Conservation (phyloP, 2,329 filamentous ascomycete species). For the Talaromyces sp. region DNA sequence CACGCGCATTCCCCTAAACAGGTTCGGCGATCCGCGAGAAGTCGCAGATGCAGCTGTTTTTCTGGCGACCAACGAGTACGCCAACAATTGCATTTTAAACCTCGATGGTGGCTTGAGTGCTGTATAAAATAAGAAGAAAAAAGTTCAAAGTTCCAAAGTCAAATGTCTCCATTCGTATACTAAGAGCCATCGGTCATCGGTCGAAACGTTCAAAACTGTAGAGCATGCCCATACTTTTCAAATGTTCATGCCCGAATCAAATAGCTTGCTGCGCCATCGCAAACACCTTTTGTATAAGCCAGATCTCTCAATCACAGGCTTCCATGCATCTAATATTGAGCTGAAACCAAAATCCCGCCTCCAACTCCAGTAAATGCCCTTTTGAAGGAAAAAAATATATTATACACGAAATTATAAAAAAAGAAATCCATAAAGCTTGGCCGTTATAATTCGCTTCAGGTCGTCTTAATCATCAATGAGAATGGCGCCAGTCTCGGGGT, state of each 20-base stretch:
- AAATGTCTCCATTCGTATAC: background rate
- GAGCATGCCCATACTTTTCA: background rate
- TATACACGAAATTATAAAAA: slow-evolving; percentile 14
- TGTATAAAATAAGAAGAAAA: slow-evolving; percentile 29
- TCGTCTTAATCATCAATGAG: slow-evolving; percentile 53
- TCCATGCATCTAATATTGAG: background rate
- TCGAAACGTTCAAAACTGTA: background rate
- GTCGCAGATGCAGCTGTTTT: slow-evolving; percentile 80
- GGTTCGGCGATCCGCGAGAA: slow-evolving; percentile 66
- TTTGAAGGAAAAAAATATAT: slow-evolving; percentile 9
- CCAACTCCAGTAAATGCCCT: background rate
- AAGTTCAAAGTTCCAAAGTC: background rate
- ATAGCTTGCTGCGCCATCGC: background rate
- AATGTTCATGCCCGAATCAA: background rate
- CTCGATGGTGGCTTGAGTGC: slow-evolving; percentile 81
- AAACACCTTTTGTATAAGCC: background rate
- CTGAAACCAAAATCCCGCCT: background rate
- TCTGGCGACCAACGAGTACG: slow-evolving; percentile 71
- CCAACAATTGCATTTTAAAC: slow-evolving; percentile 82
- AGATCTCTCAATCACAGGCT: background rate
- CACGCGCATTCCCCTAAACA: slow-evolving; percentile 57
- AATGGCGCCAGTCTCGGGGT: slow-evolving; percentile 56
- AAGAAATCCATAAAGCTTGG: slow-evolving; percentile 3
- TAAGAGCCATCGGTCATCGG: background rate
- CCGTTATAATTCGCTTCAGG: slow-evolving; percentile 2